Evolutionary conservation across 169 alveolate genomes (phyloP).

Genomic region (Plasmodium vinckei): DNA sequence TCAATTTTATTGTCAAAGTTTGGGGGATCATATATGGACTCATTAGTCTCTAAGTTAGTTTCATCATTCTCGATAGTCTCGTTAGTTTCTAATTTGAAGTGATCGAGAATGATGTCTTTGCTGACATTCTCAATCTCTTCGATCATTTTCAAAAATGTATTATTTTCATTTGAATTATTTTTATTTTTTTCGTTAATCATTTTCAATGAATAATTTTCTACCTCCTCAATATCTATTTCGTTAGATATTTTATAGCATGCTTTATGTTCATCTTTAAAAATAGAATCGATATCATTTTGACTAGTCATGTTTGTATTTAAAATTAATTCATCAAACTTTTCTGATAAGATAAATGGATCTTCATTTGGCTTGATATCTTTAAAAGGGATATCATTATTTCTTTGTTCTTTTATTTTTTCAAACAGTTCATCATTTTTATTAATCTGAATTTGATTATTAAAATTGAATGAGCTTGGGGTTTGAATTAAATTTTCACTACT

Average conservation of each 20-base stretch:
- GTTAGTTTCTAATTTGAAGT: too few relatives aligned
- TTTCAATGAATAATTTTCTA: neutral
- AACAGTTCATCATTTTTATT: neutral
- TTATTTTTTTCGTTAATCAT: too few relatives aligned
- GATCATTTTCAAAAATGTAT: conserved; percentile 31
- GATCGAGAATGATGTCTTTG: conserved; percentile 20
- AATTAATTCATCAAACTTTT: neutral
- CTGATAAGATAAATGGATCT: neutral
- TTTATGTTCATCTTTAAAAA: too few relatives aligned
- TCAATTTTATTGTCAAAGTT: too few relatives aligned
- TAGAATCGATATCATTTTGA: too few relatives aligned
- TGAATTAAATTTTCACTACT: too few relatives aligned
- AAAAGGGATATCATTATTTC: neutral
- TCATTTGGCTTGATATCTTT: neutral
- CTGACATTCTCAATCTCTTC: conserved; percentile 56
- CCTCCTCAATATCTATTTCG: too few relatives aligned
- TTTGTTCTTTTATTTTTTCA: neutral
- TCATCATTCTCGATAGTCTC: conserved; percentile 35
- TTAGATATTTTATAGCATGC: too few relatives aligned
- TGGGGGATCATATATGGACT: neutral
- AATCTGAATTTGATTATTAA: neutral
- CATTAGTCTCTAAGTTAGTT: neutral
- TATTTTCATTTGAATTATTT: neutral
- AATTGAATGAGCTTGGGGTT: too few relatives aligned
- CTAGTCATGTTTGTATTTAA: too few relatives aligned